Evolutionary conservation across 345 rosid species (phyloP).

Genomic region (Euphorbia tirucalli): DNA sequence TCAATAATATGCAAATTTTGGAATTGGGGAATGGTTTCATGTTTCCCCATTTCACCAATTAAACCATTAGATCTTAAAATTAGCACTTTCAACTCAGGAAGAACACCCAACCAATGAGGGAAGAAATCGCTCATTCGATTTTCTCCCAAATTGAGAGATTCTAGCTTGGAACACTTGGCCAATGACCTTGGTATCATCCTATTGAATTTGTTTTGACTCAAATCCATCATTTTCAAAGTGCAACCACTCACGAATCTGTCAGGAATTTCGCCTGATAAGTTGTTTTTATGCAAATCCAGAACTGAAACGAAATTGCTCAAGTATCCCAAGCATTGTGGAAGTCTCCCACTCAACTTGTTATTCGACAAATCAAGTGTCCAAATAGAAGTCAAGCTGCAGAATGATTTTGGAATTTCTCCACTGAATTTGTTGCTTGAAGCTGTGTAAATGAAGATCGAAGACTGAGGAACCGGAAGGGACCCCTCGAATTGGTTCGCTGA

Average conservation of each 20-base stretch:
- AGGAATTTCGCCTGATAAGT: conserved; percentile 2
- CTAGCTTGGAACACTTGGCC: conserved; percentile 1
- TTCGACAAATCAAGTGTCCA: neutral
- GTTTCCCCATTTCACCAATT: neutral
- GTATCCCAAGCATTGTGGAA: neutral
- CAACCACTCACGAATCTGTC: neutral
- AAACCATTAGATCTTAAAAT: neutral
- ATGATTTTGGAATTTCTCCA: neutral
- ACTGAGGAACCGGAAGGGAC: conserved; percentile 3
- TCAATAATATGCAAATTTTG: conserved; percentile 1
- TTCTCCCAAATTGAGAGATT: conserved; percentile 6
- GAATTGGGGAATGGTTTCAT: neutral
- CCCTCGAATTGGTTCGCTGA: conserved; percentile 3
- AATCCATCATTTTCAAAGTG: neutral
- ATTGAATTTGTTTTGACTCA: conserved; percentile 1
- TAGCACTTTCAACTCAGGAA: conserved; percentile 2
- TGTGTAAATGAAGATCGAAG: neutral
- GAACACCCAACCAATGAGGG: conserved; percentile 1
- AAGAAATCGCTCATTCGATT: conserved; percentile 3
- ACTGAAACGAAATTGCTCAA: neutral
- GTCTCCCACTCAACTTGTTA: neutral
- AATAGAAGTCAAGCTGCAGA: conserved; percentile 1
- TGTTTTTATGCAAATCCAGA: neutral
- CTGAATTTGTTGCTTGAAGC: neutral
- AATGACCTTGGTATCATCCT: conserved; percentile 19